phyloP scores from a whole-genome alignment of 2,329 filamentous ascomycete species.

The Penicillium sp. region DNA sequence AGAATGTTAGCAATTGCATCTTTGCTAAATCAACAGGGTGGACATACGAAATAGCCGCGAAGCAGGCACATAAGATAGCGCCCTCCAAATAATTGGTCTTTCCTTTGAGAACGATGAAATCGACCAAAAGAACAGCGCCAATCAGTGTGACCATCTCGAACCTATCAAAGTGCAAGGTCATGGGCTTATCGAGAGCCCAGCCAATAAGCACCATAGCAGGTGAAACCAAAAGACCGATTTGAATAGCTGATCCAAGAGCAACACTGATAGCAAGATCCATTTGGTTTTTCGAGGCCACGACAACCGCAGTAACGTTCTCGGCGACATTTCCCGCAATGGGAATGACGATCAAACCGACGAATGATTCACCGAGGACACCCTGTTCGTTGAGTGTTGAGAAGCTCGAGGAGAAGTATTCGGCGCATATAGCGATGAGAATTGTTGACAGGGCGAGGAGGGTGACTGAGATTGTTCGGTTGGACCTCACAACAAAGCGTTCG shows the following conservation, averaged over 20 bases:
- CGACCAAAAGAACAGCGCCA: conserved; percentile 14
- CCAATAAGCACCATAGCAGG: conserved; percentile 68
- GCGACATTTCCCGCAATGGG: conserved; percentile 73
- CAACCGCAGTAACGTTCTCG: conserved; percentile 69
- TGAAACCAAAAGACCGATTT: conserved; percentile 69
- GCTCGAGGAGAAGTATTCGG: conserved; percentile 67
- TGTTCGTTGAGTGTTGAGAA: conserved; percentile 63
- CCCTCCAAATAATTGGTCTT: conserved; percentile 22
- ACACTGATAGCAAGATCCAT: conserved; percentile 74
- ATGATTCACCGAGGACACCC: conserved; percentile 59
- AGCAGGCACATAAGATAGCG: conserved; percentile 18
- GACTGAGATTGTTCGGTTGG: conserved; percentile 35
- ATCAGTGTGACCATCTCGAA: conserved; percentile 19
- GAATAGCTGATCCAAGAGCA: conserved; percentile 67
- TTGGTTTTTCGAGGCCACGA: conserved; percentile 71
- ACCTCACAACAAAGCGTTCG: neutral
- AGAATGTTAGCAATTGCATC: neutral
- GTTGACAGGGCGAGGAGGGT: conserved; percentile 62
- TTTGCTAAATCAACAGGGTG: neutral
- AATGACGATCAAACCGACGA: conserved; percentile 69
- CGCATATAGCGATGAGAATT: conserved; percentile 64
- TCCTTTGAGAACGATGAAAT: conserved; percentile 18
- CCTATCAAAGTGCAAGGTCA: conserved; percentile 18
- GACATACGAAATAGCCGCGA: conserved; percentile 20
- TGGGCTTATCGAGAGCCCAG: conserved; percentile 55